Evolutionary conservation across 2,329 filamentous ascomycete genomes (phyloP).

Genomic region (Aspergillus novofumigatus): DNA sequence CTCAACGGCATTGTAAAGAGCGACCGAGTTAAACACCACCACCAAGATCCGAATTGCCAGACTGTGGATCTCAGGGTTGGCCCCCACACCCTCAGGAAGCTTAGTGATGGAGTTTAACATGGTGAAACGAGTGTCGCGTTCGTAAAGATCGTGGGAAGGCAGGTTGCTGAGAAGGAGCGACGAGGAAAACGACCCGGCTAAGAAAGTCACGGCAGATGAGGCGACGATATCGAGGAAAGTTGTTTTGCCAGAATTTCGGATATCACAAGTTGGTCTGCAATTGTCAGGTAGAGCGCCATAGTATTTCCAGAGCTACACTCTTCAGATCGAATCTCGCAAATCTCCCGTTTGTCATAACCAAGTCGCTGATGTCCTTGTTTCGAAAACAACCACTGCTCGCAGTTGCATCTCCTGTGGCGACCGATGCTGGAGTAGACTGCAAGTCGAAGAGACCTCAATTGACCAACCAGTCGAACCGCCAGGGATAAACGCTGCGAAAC

Average conservation of each 20-base stretch:
- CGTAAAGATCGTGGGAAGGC: not conserved
- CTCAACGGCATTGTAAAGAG: constrained; percentile 46
- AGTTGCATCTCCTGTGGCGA: not conserved
- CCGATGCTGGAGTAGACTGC: not conserved
- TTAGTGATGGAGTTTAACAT: constrained; percentile 15
- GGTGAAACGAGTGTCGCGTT: not conserved
- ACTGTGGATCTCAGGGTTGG: constrained; percentile 22
- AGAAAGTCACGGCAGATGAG: not conserved
- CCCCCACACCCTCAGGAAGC: constrained; percentile 26
- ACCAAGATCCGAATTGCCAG: constrained; percentile 24
- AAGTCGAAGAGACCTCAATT: not conserved
- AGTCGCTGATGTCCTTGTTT: not conserved
- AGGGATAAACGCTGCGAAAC: not conserved
- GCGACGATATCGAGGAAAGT: not conserved
- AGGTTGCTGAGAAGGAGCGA: not conserved
- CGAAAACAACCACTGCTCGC: not conserved
- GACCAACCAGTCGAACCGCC: not conserved
- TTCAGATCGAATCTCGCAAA: not conserved
- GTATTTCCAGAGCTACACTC: not conserved
- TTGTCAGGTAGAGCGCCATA: not conserved
- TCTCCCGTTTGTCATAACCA: not conserved
- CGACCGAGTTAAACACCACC: constrained; percentile 37
- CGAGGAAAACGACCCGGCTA: not conserved
- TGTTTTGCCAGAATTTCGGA: not conserved
- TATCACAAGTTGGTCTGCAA: not conserved